Evolutionary conservation across 2,329 filamentous ascomycete species (phyloP), one percentile per base, ranked within the genome.

Genomic region (Pyrenophora tritici-repentis): DNA sequence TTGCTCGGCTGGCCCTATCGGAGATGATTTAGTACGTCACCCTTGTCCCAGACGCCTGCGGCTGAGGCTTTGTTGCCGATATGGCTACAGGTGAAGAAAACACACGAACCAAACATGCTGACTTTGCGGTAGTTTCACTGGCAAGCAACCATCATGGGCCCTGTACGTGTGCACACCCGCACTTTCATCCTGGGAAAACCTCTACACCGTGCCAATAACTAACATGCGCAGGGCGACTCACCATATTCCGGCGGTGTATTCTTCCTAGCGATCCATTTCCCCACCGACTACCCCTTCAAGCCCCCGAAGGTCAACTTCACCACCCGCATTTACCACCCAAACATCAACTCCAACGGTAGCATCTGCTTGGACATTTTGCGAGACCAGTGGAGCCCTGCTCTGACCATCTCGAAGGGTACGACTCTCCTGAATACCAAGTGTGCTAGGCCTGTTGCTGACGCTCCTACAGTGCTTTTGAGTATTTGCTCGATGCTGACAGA

Each of bases 401-500:
- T 99, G 78, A 99, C 94, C 65, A 97, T 99, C 71, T 96, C 91
- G 56, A 99, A 99, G 86, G 94, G 94, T 96, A 80, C 50, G 78
- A 10, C 7, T 6, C 22, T 16, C 3, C 22, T 3, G 7, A 41
- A 41, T 4, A 3, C 22, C n/a, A 33, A 22, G 26, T 32, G 8
- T 24, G 12, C 26, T 6, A n/a, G 17, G 26, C 14, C 42, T 13
- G 22, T 17, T 17, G 31, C 55, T 57, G 18, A 57, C 47, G 24
- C 31, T 6, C 22, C 12, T 18, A 40, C 55, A 97, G 94, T 99
- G 50, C 84, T 99, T 22, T 86, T 99, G 62, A 97, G 94, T 52
- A 99, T 99, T 83, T 99, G 94, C 84, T 99, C 94, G 46, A 97
- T 99, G 94, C 83, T 99, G 76, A 99, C 94, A 73, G 94, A 99